Conservation (phyloP, 108 stramenopile genomes). For the Fistulifera solaris region DNA sequence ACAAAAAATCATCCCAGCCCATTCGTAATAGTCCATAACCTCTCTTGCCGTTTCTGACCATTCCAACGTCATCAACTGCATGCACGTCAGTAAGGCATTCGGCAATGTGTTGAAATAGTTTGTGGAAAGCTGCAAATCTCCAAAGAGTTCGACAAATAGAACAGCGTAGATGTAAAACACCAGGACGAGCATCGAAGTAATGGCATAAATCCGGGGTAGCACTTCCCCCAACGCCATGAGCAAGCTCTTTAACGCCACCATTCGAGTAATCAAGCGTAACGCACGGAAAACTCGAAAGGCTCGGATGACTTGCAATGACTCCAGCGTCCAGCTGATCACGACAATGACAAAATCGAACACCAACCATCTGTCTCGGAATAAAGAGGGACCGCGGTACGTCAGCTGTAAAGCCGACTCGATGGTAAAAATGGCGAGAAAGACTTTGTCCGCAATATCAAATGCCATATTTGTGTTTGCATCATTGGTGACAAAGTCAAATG, state of each 20-base stretch:
- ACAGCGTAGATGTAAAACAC: conserved; percentile 70
- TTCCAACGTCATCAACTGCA: conserved; percentile 70
- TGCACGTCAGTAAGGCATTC: conserved; percentile 45
- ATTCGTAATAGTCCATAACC: conserved; percentile 15
- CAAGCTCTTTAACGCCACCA: conserved; percentile 43
- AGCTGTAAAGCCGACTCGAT: conserved; percentile 53
- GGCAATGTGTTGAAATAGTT: conserved; percentile 44
- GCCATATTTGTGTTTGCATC: conserved; percentile 19
- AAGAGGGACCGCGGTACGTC: conserved; percentile 28
- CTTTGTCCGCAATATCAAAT: conserved; percentile 30
- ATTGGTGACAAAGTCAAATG: conserved; percentile 57
- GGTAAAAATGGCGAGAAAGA: conserved; percentile 51
- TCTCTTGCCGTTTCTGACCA: conserved; percentile 35
- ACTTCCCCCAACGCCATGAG: conserved; percentile 54
- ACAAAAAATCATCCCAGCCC: conserved; percentile 38
- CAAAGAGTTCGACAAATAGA: conserved; percentile 45
- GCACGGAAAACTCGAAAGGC: conserved; percentile 68
- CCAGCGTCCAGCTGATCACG: conserved; percentile 50
- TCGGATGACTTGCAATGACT: conserved; percentile 45
- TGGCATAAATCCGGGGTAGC: conserved; percentile 57
- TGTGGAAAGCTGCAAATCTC: conserved; percentile 8
- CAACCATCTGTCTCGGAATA: conserved; percentile 55
- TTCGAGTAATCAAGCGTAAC: conserved; percentile 49
- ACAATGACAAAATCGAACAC: conserved; percentile 59
- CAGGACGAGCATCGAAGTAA: conserved; percentile 39